Conservation (phyloP, 2,329 filamentous ascomycete genomes). For the Uncinocarpus reesii region DNA sequence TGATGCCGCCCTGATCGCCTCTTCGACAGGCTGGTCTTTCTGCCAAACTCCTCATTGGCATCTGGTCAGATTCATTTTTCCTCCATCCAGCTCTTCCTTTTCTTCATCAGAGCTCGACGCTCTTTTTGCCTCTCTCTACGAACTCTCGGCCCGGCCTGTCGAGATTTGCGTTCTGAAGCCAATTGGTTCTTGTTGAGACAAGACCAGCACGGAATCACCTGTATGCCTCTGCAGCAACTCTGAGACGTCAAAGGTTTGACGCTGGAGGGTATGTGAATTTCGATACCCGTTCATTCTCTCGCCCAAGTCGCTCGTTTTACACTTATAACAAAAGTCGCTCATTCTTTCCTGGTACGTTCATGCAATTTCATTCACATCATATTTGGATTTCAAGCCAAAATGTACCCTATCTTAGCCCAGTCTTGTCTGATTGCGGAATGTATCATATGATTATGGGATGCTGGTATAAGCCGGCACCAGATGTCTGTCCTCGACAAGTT, state of each 20-base stretch:
- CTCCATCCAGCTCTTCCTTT: constrained; percentile 1
- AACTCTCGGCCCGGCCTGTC: constrained; percentile 11
- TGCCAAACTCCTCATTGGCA: too few relatives aligned
- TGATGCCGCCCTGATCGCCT: constrained; percentile 5
- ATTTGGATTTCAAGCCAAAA: neutral
- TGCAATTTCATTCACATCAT: neutral
- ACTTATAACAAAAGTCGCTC: constrained; percentile 4
- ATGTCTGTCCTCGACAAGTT: neutral
- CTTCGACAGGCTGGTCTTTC: too few relatives aligned
- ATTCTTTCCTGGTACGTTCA: constrained; percentile 12
- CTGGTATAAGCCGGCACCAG: neutral
- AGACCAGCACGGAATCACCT: neutral
- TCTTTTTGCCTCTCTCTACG: neutral
- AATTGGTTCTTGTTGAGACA: neutral
- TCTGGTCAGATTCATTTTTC: neutral
- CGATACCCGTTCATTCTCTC: neutral
- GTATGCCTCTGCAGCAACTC: neutral
- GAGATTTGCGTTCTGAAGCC: neutral
- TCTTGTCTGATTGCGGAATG: neutral
- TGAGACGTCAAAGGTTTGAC: constrained; percentile 12
- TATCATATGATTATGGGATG: neutral
- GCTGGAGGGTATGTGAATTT: constrained; percentile 2
- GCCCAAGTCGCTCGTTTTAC: constrained; percentile 12
- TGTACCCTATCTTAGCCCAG: neutral
- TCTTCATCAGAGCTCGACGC: constrained; percentile 10